A percentile compares a stretch with the other conserved stretches of the same genome.
These are phyloP conservation scores for Vanderwaltozyma tropicalis DNA, from an alignment of 805 yeast genomes.

Conservation along the genomic window DNA sequence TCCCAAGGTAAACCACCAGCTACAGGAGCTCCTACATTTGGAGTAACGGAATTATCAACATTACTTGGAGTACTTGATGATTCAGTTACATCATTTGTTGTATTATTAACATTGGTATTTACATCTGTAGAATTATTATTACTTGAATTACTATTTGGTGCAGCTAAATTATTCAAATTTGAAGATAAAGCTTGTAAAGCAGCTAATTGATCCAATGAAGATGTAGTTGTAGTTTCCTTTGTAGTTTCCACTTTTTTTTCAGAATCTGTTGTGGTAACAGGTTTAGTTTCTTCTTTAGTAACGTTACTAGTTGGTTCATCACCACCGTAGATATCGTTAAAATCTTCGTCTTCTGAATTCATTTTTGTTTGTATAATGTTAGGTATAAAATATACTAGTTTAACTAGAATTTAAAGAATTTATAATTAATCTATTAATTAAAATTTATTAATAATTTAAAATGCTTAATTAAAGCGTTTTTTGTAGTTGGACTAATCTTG, in stretches of 20 bases:
- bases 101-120: neutral
- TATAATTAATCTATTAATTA: too few species aligned
- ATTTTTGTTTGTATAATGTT: slow-evolving; percentile 24
- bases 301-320: slow-evolving; percentile 5
- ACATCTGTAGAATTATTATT: slow-evolving; percentile 6
- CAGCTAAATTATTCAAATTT: slow-evolving; percentile 21
- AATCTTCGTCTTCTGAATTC: slow-evolving; percentile 88
- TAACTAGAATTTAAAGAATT: too few species aligned
- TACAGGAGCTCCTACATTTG: slow-evolving; percentile 6
- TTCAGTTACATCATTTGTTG: neutral
- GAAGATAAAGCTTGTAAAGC: slow-evolving; percentile 29
- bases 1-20: slow-evolving; percentile 28
- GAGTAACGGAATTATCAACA: too few species aligned
- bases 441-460: too few species aligned
- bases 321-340: slow-evolving; percentile 74
- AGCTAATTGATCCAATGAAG: slow-evolving; percentile 25
- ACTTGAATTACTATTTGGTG: slow-evolving; percentile 11
- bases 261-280: slow-evolving; percentile 1
- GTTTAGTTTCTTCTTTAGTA: slow-evolving; percentile 4
- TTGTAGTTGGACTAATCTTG: too few species aligned
- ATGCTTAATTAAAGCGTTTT: too few species aligned
- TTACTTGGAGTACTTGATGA: slow-evolving; percentile 2
- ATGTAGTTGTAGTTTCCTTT: slow-evolving; percentile 1
- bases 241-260: neutral
- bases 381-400: neutral